Base-by-base conservation (phyloP, 1,284 basidiomycete species). In the Heterobasidion occidentale region DNA sequence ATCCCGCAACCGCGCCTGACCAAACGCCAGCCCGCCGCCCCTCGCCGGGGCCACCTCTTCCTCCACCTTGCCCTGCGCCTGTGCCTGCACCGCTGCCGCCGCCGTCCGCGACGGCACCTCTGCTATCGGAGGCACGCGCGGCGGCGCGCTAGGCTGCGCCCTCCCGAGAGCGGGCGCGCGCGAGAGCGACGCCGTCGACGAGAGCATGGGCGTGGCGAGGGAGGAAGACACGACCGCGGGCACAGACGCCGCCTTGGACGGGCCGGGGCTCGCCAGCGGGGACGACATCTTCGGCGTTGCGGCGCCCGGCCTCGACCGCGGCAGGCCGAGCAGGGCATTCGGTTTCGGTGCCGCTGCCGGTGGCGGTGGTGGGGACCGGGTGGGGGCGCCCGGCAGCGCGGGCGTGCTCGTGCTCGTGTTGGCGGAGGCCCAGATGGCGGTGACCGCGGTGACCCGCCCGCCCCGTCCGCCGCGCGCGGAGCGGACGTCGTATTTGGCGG, bases 361-460 rank as follows among this genome's bases (percentile, higher is more conserved):
- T 9, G 36, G 27, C 12, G 53, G 42, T 9, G 36, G 27, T 9
- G 53, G 59, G 5, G 27, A 27, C 4, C 27, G 27, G 27, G 27
- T 3, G 4, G 27, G 27, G 2, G 27, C 27, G 27, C 27, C 27
- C 4, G 27, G 27, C 27, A 1, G 5, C 27, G 4, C 4, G 27
- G 27, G 27, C 27, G 27, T 27, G 5, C 27, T 5, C 27, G 27
- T 5, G 27, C 5, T 19, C 19, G 19, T 33, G n/a, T 20, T 7
- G 51, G 56, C 48, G 8, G 42, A 17, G 2, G 84, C 78, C 1
- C 86, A 81, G 2, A 90, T 87, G 6, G 87, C 77, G 1, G 88
- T 76, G 14, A 92, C 90, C 53, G 80, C 78, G 9, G 89, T 90
- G 1, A 90, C 90, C 53, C 78, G 73, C 2, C 90, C 90, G 2